Conservation (phyloP, 495 filamentous ascomycete species). For the Letharia lupina region DNA sequence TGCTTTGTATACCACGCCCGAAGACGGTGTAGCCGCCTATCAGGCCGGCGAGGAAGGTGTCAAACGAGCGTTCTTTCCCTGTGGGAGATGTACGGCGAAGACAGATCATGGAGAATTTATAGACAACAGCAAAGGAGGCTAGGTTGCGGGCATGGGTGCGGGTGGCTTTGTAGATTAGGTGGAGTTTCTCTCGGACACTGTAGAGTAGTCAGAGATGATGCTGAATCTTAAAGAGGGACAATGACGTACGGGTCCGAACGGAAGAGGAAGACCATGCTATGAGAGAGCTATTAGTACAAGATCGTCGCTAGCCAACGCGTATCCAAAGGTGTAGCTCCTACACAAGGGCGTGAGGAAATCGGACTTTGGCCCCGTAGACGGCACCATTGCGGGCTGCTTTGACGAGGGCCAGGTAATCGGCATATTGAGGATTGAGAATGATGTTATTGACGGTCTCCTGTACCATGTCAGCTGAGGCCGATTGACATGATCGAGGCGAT, state of each 20-base stretch:
- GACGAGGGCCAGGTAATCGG: slow-evolving; percentile 69
- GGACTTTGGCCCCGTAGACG: slow-evolving; percentile 95
- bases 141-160: slow-evolving; percentile 86
- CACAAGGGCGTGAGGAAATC: slow-evolving; percentile 96
- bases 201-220: not conserved
- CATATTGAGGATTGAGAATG: slow-evolving; percentile 73
- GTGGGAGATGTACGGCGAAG: slow-evolving; percentile 55
- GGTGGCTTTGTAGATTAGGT: slow-evolving; percentile 75
- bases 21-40: slow-evolving; percentile 91
- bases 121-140: slow-evolving; percentile 78
- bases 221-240: not conserved
- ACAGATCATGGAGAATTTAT: slow-evolving; percentile 69
- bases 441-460: slow-evolving; percentile 42
- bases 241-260: slow-evolving; percentile 69
- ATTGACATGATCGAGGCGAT: not conserved
- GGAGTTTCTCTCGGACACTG: slow-evolving; percentile 68
- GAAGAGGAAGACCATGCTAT: slow-evolving; percentile 88
- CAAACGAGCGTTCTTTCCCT: slow-evolving; percentile 59
- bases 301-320: slow-evolving; percentile 9
- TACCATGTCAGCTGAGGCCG: not conserved
- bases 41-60: slow-evolving; percentile 83
- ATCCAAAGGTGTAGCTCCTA: slow-evolving; percentile 34
- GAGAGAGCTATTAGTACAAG: slow-evolving; percentile 9
- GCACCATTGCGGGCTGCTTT: slow-evolving; percentile 94
- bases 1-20: slow-evolving; percentile 67